Conservation (phyloP, 192 early-diverging fungal species). For the Chytriomyces sp. region DNA sequence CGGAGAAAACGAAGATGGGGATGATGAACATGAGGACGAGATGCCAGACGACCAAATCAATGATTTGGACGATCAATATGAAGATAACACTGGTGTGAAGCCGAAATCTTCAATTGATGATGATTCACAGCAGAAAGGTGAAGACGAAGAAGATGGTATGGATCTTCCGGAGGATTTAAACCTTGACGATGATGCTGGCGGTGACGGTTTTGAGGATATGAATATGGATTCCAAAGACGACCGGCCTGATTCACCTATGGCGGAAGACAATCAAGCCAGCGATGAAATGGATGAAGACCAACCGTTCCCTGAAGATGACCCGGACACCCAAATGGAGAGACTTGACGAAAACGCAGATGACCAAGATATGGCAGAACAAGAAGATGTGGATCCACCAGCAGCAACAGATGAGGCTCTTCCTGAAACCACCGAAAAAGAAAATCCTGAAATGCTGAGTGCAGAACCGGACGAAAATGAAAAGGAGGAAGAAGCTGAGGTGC, state of each 20-base stretch:
- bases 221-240: conserved; percentile 50
- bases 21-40: conserved; percentile 44
- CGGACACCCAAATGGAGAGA: conserved; percentile 36
- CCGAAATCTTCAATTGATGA: conserved; percentile 41
- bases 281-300: conserved; percentile 49
- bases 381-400: conserved; percentile 31
- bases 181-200: conserved; percentile 63
- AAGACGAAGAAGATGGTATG: conserved; percentile 70
- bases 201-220: conserved; percentile 58
- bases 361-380: conserved; percentile 44
- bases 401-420: conserved; percentile 46
- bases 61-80: conserved; percentile 46
- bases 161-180: conserved; percentile 82
- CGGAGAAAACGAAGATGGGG: conserved; percentile 52
- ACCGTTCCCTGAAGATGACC: conserved; percentile 52
- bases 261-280: conserved; percentile 26
- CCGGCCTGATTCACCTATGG: conserved; percentile 47
- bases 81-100: conserved; percentile 56
- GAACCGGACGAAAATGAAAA: conserved; percentile 51
- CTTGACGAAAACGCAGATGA: conserved; percentile 38
- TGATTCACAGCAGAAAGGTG: conserved; percentile 44
- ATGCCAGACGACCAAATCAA: conserved; percentile 45
- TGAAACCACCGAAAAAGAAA: conserved; percentile 40
- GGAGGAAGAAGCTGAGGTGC: conserved; percentile 50
- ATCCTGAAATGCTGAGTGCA: conserved; percentile 37